Evolutionary conservation across 2,329 filamentous ascomycete genomes (phyloP), one percentile per base, ranked within the genome.

Genomic region (Curvularia sp.): DNA sequence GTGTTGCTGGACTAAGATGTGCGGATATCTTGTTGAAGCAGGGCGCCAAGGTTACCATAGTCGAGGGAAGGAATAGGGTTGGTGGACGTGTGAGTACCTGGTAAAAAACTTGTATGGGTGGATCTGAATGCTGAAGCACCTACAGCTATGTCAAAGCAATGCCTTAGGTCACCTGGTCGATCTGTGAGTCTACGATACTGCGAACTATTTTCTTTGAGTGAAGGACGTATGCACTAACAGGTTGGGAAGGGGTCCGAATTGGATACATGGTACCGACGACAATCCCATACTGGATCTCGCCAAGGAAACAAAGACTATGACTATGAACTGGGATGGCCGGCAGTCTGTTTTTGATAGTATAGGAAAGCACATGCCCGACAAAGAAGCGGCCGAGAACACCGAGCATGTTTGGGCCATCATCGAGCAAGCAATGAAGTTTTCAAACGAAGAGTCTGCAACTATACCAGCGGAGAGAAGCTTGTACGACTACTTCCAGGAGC

Each of bases 181-280:
- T 73, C 74, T 87, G 84, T 86, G 79, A 66, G 83, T 77, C 45
- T 61, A n/a, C 12, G n/a, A 12, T n/a, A n/a, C 19, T 49, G 6
- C 32, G 4, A 7, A 7, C 8, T 18, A 5, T n/a, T 19, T 25
- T 25, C 19, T 48, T 39, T 12, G 18, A 15, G 7, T 19, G 8
- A 36, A 34, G 23, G 19, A 10, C 32, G 9, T 41, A 27, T 46
- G 13, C 28, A 39, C 38, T 57, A 3, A 46, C 27, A 10, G 2
- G 25, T 6, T 18, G 10, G 4, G 3, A 49, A 87, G 84, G 30
- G 90, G 90, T 0, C 88, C 89, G n/a, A 93, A 92, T 67, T 93
- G 89, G 89, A 91, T 93, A 50, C 89, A 93, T 59, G 89, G 90
- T 32, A 91, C 88, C 5, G 80, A 85, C 0, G 81, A 87, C 61